Percentiles rank a stretch among this genome's conserved stretches.
These are phyloP conservation scores for Ophiocordyceps camponoti-floridani DNA, from an alignment of 2,329 filamentous ascomycete species.

Conservation along the genomic window DNA sequence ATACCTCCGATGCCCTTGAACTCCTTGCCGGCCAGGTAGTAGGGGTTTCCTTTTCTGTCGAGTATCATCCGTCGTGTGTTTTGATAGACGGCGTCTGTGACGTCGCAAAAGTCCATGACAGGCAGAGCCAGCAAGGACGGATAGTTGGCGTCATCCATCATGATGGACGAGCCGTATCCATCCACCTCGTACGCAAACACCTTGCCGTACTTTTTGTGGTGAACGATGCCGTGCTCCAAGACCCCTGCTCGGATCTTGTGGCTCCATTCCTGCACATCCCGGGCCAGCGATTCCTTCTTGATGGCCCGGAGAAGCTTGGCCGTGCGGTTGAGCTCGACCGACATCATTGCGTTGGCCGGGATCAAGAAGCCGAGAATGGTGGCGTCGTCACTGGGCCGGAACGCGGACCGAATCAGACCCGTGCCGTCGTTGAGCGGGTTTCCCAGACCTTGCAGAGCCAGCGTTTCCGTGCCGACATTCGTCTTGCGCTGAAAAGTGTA, in stretches of 20 bases:
- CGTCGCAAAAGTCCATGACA: conserved; percentile 54
- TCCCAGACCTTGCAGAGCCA: conserved; percentile 66
- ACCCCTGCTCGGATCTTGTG: conserved; percentile 56
- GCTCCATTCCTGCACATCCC: conserved; percentile 39
- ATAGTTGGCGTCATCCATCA: conserved; percentile 85
- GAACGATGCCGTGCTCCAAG: conserved; percentile 67
- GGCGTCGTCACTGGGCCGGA: conserved; percentile 87
- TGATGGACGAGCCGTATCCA: conserved; percentile 61
- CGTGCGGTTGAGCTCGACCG: conserved; percentile 65
- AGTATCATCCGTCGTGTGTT: conserved; percentile 74
- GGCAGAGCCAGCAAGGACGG: conserved; percentile 66
- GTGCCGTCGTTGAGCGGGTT: conserved; percentile 79
- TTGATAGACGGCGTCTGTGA: conserved; percentile 53
- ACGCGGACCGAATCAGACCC: conserved; percentile 75
- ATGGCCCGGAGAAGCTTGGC: conserved; percentile 48
- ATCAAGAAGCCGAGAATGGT: conserved; percentile 91
- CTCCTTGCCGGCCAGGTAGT: conserved; percentile 58
- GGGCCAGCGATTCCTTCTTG: conserved; percentile 33
- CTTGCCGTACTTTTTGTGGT: conserved; percentile 54
- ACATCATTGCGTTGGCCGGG: conserved; percentile 91
- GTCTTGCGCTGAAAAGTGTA: conserved; percentile 82
- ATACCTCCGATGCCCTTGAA: conserved; percentile 81
- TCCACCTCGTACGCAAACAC: conserved; percentile 84
- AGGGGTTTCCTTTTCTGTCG: conserved; percentile 63
- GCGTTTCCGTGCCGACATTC: conserved; percentile 71